phyloP scores from a whole-genome alignment of 2,329 filamentous ascomycete genomes.

The Capronia coronata region DNA sequence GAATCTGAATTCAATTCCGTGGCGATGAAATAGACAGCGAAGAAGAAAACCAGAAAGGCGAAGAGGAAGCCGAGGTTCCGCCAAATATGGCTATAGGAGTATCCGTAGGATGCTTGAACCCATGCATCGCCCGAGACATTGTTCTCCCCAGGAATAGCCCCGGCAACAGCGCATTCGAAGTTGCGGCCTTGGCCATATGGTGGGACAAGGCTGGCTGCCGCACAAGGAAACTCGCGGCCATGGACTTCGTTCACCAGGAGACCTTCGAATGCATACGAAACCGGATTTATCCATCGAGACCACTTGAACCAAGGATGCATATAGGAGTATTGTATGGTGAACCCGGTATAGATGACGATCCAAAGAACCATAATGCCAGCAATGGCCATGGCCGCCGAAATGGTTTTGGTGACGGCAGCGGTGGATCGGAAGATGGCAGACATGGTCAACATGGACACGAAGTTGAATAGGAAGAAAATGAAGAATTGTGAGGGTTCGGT shows the following conservation, averaged over 20 bases:
- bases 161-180: slow-evolving; percentile 51
- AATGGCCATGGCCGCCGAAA: slow-evolving; percentile 54
- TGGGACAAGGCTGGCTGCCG: slow-evolving; percentile 44
- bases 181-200: slow-evolving; percentile 71
- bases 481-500: slow-evolving; percentile 52
- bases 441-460: slow-evolving; percentile 52
- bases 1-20: slow-evolving; percentile 59
- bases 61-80: slow-evolving; percentile 63
- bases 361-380: slow-evolving; percentile 38
- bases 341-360: slow-evolving; percentile 40
- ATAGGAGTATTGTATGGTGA: slow-evolving; percentile 41
- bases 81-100: slow-evolving; percentile 58
- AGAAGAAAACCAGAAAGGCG: slow-evolving; percentile 59
- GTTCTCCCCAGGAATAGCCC: slow-evolving; percentile 49
- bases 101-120: slow-evolving; percentile 51
- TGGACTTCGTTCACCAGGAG: slow-evolving; percentile 38
- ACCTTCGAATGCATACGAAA: slow-evolving; percentile 38
- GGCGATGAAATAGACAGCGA: slow-evolving; percentile 54
- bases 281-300: slow-evolving; percentile 38
- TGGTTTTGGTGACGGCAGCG: slow-evolving; percentile 51
- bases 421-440: slow-evolving; percentile 54
- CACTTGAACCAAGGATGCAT: slow-evolving; percentile 50
- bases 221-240: slow-evolving; percentile 27
- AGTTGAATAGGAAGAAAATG: slow-evolving; percentile 51
- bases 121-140: slow-evolving; percentile 58